These are phyloP conservation scores for Adansonia digitata DNA, from an alignment of 345 rosid species.

Conservation along the genomic window DNA sequence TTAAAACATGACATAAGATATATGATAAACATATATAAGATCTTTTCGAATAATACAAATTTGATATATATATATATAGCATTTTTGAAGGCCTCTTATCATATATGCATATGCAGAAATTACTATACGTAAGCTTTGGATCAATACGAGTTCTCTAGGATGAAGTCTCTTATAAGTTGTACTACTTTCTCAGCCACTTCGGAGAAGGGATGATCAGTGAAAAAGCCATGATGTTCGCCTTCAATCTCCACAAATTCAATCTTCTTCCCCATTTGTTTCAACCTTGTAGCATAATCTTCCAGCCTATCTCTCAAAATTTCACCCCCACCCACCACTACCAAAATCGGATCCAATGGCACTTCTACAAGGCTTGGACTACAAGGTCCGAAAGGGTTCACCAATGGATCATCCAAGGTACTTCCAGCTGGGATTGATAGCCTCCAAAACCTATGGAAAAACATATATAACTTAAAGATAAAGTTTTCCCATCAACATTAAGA, in stretches of 20 bases:
- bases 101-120: background rate
- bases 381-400: conserved; percentile 81
- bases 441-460: conserved; percentile 66
- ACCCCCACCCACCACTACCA: conserved; percentile 56
- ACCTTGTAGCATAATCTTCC: conserved; percentile 52
- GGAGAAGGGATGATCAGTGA: conserved; percentile 53
- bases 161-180: conserved; percentile 3
- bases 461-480: background rate
- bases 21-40: too few species aligned
- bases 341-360: conserved; percentile 43
- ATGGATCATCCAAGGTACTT: conserved; percentile 61
- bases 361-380: conserved; percentile 41
- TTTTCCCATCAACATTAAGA: background rate
- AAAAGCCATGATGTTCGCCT: conserved; percentile 69
- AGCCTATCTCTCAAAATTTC: conserved; percentile 71
- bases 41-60: background rate
- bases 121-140: background rate
- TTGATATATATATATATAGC: background rate
- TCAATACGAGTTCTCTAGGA: conserved; percentile 6
- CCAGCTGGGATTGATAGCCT: conserved; percentile 69
- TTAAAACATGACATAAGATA: too few species aligned
- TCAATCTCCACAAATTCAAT: conserved; percentile 50
- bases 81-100: background rate
- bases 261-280: conserved; percentile 48
- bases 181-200: conserved; percentile 19